A percentile compares a stretch with the other conserved stretches of the same genome.
Evolutionary conservation across 495 filamentous ascomycete genomes (phyloP).

Genomic region (Cryomyces minteri): DNA sequence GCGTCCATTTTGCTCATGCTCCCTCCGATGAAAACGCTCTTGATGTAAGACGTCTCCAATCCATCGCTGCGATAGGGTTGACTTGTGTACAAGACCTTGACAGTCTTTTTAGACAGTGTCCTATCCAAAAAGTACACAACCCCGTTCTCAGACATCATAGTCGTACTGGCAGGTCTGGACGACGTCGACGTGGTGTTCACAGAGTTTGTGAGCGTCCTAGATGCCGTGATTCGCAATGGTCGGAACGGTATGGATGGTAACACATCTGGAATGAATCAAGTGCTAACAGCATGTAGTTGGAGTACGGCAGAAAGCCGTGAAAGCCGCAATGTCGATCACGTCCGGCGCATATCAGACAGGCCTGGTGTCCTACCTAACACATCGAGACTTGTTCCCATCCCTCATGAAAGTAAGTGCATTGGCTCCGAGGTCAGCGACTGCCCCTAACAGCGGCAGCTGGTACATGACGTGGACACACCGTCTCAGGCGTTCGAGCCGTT

Average conservation of each 20-base stretch:
- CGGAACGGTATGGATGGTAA: conserved; percentile 36
- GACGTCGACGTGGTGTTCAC: conserved; percentile 71
- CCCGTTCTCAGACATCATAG: conserved; percentile 86
- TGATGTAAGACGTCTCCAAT: conserved; percentile 44
- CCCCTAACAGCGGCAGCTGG: background rate
- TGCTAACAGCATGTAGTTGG: conserved; percentile 30
- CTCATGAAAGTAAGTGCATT: conserved; percentile 63
- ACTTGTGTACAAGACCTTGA: conserved; percentile 58
- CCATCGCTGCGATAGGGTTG: background rate
- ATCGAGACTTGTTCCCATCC: conserved; percentile 83
- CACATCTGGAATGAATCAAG: background rate
- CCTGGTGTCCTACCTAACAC: conserved; percentile 85
- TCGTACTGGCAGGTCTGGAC: conserved; percentile 71
- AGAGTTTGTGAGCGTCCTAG: conserved; percentile 71
- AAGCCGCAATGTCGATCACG: conserved; percentile 65
- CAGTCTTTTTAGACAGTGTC: conserved; percentile 63
- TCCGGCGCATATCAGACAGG: conserved; percentile 89
- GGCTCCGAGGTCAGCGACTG: background rate
- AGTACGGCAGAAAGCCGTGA: conserved; percentile 59
- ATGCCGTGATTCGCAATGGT: conserved; percentile 64
- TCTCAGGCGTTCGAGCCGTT: conserved; percentile 43
- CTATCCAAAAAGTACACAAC: conserved; percentile 88
- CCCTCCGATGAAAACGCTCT: conserved; percentile 64
- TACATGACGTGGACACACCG: background rate
- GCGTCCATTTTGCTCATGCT: conserved; percentile 40